These are phyloP conservation scores for Aspergillus intermedius DNA, from an alignment of 2,329 filamentous ascomycete genomes.

Conservation along the genomic window DNA sequence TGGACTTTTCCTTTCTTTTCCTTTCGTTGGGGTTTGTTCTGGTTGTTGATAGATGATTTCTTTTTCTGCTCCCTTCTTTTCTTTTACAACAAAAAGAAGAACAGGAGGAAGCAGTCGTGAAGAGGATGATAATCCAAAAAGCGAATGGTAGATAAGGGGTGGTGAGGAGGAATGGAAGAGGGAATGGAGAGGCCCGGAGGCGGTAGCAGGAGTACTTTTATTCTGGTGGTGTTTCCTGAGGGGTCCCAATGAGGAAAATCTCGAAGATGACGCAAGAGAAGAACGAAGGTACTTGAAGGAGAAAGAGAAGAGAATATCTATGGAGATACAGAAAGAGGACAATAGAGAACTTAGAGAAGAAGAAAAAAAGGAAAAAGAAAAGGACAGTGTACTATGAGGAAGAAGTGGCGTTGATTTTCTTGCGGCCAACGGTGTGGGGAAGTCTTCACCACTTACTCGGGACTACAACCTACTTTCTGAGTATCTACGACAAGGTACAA, in stretches of 20 bases:
- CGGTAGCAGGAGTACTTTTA: constrained; percentile 7
- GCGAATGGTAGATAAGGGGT: constrained; percentile 11
- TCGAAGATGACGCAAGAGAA: too few species aligned
- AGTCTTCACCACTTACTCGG: not conserved
- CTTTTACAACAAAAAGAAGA: constrained; percentile 1
- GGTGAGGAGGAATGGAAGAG: constrained; percentile 10
- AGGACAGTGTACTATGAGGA: not conserved
- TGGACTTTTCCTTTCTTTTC: not conserved
- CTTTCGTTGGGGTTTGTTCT: not conserved
- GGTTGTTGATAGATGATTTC: not conserved
- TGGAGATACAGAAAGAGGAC: too few species aligned
- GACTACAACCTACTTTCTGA: too few species aligned
- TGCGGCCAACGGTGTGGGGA: not conserved
- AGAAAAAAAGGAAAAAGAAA: not conserved
- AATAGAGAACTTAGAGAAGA: not conserved
- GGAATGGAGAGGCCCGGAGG: constrained; percentile 12
- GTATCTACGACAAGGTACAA: not conserved
- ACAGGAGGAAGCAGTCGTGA: constrained; percentile 1
- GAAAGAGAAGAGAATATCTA: too few species aligned
- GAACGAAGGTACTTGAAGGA: too few species aligned
- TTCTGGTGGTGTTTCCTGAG: not conserved
- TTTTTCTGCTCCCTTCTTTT: not conserved
- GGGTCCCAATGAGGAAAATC: too few species aligned
- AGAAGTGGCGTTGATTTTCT: not conserved
- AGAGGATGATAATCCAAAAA: constrained; percentile 1